A percentile compares a stretch with the other conserved stretches of the same genome.
These are phyloP conservation scores for Thielaviopsis musarum DNA, from an alignment of 2,329 filamentous ascomycete species.

Conservation along the genomic window DNA sequence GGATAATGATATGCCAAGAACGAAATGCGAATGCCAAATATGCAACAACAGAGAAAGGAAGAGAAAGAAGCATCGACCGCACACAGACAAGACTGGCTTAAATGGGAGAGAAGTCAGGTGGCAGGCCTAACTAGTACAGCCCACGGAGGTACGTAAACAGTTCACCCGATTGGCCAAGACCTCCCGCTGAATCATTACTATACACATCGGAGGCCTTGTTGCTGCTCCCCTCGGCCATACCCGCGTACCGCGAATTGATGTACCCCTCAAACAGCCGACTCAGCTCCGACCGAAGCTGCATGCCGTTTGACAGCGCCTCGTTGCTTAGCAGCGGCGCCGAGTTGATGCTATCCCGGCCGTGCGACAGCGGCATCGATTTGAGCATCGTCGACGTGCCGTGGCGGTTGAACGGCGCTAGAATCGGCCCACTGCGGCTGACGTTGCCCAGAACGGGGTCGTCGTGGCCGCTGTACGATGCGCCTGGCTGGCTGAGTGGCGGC, in stretches of 20 bases:
- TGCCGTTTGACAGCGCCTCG: constrained; percentile 24
- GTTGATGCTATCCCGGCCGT: constrained; percentile 12
- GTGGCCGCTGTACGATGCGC: constrained; percentile 1
- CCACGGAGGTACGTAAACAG: constrained; percentile 7
- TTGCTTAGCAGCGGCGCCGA: constrained; percentile 6
- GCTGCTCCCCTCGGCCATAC: neutral
- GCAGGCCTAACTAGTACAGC: neutral
- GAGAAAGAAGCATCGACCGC: no score
- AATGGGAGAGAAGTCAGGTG: no score
- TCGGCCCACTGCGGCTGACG: no score
- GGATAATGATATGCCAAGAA: no score
- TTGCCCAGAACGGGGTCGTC: constrained; percentile 1
- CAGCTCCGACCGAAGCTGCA: constrained; percentile 36
- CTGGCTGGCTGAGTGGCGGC: neutral
- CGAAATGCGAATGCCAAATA: no score
- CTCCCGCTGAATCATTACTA: neutral
- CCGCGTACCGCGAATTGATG: constrained; percentile 17
- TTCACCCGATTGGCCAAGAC: neutral
- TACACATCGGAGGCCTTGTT: constrained; percentile 1
- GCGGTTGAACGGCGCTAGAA: constrained; percentile 6
- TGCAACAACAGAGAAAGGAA: neutral
- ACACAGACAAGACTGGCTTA: no score
- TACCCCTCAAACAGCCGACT: constrained; percentile 28
- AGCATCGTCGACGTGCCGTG: constrained; percentile 1
- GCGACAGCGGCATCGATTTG: constrained; percentile 5